These are phyloP conservation scores for Porogramme epimiltina DNA, from an alignment of 1,284 basidiomycete species.

Conservation along the genomic window DNA sequence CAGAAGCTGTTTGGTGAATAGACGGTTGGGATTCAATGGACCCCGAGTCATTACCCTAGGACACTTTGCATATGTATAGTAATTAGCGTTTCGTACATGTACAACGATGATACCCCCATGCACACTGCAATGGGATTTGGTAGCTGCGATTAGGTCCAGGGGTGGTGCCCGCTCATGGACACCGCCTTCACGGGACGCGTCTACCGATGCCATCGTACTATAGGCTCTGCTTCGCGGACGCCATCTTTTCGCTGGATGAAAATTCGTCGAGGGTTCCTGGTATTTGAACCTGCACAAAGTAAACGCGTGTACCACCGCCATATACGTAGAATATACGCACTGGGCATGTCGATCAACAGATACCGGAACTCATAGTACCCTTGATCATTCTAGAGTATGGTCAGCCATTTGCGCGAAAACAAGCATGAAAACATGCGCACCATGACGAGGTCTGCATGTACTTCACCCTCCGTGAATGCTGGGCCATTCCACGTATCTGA, in stretches of 20 bases:
- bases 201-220: slow-evolving; percentile 58
- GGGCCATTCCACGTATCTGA: slow-evolving; percentile 38
- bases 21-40: slow-evolving; percentile 4
- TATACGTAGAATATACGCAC: slow-evolving; percentile 42
- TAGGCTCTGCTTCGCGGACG: slow-evolving; percentile 70
- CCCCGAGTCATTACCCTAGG: not conserved
- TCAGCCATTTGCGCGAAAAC: slow-evolving; percentile 9
- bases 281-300: slow-evolving; percentile 70
- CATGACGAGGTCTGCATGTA: slow-evolving; percentile 75
- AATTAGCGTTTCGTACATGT: slow-evolving; percentile 22
- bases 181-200: not conserved
- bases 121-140: slow-evolving; percentile 1
- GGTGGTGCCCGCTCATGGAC: too few relatives aligned
- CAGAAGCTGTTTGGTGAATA: slow-evolving; percentile 95
- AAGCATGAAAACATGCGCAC: slow-evolving; percentile 41
- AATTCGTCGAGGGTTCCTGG: slow-evolving; percentile 62
- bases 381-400: slow-evolving; percentile 59
- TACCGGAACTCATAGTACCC: slow-evolving; percentile 80
- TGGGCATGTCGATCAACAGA: slow-evolving; percentile 76
- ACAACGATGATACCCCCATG: slow-evolving; percentile 16
- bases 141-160: too few relatives aligned
- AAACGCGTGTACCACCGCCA: too few relatives aligned
- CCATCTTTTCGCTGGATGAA: slow-evolving; percentile 70
- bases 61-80: slow-evolving; percentile 21
- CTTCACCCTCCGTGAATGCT: slow-evolving; percentile 73